Evolutionary conservation across 2,329 filamentous ascomycete genomes (phyloP), one percentile per base, ranked within the genome.

Genomic region (Penicillium sp.): DNA sequence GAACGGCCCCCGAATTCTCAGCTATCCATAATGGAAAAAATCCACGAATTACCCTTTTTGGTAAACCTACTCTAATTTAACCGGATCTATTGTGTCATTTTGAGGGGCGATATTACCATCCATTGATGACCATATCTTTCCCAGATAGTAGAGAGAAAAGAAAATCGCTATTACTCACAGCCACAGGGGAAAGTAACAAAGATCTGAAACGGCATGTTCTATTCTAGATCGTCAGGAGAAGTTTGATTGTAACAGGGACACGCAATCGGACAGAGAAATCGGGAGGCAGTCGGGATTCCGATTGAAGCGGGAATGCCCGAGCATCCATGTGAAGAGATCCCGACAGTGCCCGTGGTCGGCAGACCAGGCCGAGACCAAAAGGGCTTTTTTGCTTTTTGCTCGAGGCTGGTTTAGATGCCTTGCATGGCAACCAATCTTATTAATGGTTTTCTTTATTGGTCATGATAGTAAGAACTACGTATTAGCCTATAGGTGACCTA

Each of bases 221-320:
- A 14, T 40, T 54, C 33, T 26, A 42, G 54, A 54, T 57, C 55
- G 45, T 35, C 52, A 54, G 51, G 51, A 52, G 56, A 55, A 18
- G 45, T 47, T 25, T 40, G 47, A 57, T 54, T 44, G 56, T 49
- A 37, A 55, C 33, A 40, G 26, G 44, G 26, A 59, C 53, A 55
- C 55, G 48, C 52, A 59, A 57, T 53, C 58, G 57, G 55, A 14
- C 35, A 47, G 25, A 57, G 48, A 42, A 40, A 54, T 50, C 62
- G 63, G 61, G 51, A 56, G 37, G 8, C 42, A 23, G 42, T 64
- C 63, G 63, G 63, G 57, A 66, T 65, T 56, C 60, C 63, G 63
- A 56, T 54, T 50, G 23, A 47, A 58, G 60, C 62, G 60, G 58
- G 53, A 63, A 54, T 50, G 50, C 60, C 60, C 63, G 60, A 59